Evolutionary conservation across 1,139 yeast species (phyloP).

Genomic region (Tardiomyces depauwii): DNA sequence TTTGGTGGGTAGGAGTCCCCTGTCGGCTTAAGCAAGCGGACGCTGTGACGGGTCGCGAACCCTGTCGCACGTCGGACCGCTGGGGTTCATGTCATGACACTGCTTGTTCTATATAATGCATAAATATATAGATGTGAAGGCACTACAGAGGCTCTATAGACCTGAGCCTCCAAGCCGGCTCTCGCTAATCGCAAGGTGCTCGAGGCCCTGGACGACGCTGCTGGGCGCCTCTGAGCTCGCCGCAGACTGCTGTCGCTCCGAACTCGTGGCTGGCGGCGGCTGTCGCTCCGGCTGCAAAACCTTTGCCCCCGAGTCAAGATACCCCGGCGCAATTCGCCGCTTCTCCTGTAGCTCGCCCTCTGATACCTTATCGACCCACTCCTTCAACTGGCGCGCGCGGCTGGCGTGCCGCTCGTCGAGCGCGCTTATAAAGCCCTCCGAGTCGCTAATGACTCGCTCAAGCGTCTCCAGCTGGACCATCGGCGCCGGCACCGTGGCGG

Average conservation of each 20-base stretch:
- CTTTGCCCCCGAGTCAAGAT: constrained; percentile 19
- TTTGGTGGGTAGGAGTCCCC: too few species aligned
- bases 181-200: not conserved
- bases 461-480: not conserved
- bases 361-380: constrained; percentile 24
- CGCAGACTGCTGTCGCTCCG: too few species aligned
- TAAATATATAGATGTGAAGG: too few species aligned
- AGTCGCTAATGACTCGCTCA: not conserved
- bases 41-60: too few species aligned
- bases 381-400: constrained; percentile 18
- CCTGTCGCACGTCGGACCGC: too few species aligned
- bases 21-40: too few species aligned
- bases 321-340: constrained; percentile 34
- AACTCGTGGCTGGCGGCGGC: too few species aligned
- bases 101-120: too few species aligned
- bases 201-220: not conserved
- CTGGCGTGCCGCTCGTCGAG: constrained; percentile 17
- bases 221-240: not conserved
- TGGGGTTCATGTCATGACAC: too few species aligned
- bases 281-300: not conserved
- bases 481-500: not conserved
- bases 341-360: constrained; percentile 19
- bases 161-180: not conserved
- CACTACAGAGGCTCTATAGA: too few species aligned
- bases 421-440: constrained; percentile 15